phyloP scores from a whole-genome alignment of 257 asterid species.

The Craterostigma plantagineum region DNA sequence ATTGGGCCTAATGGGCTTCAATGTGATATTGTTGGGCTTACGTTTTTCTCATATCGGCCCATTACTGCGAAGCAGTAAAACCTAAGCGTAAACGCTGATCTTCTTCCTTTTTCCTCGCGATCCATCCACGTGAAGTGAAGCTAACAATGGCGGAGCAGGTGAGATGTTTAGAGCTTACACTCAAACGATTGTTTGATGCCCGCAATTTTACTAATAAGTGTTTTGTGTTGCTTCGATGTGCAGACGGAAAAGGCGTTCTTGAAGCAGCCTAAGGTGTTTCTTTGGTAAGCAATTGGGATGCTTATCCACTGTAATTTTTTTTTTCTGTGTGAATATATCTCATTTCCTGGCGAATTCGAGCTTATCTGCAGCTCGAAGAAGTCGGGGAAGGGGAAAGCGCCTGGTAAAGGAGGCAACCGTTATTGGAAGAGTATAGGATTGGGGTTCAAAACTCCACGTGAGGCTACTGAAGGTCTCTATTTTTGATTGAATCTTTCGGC shows the following conservation, averaged over 20 bases:
- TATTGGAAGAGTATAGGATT: too few relatives aligned
- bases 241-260: slow-evolving; percentile 4
- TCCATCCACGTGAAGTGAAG: too few relatives aligned
- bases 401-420: slow-evolving; percentile 43
- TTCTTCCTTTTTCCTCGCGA: too few relatives aligned
- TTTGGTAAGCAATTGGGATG: not conserved
- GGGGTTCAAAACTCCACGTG: too few relatives aligned
- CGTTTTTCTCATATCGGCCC: too few relatives aligned
- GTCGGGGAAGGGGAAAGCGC: slow-evolving; percentile 30
- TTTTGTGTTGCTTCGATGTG: not conserved
- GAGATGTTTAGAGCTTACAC: too few relatives aligned
- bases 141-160: slow-evolving; percentile 4
- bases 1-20: too few relatives aligned
- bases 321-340: not conserved
- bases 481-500: not conserved
- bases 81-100: too few relatives aligned
- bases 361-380: slow-evolving; percentile 12
- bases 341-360: not conserved
- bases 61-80: too few relatives aligned
- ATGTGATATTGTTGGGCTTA: too few relatives aligned
- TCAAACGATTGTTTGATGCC: not conserved
- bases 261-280: slow-evolving; percentile 2
- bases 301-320: not conserved
- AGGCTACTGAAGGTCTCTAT: slow-evolving; percentile 13
- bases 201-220: not conserved